Conservation (phyloP, 306 rosid genomes). For the Begonia masoniana region DNA sequence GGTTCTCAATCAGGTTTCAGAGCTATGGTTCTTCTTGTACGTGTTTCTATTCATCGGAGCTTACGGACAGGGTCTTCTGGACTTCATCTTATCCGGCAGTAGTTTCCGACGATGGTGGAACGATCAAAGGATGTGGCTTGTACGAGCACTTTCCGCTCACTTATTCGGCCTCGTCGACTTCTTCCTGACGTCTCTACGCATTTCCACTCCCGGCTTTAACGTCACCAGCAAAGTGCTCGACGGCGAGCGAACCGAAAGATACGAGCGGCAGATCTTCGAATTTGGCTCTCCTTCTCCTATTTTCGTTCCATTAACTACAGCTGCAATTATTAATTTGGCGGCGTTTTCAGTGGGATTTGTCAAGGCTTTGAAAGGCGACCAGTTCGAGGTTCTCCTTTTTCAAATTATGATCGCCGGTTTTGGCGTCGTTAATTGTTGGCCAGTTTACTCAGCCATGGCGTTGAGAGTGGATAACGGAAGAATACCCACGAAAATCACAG, state of each 20-base stretch:
- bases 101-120: conserved; percentile 23
- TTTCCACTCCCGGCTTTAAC: conserved; percentile 15
- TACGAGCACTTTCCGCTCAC: conserved; percentile 14
- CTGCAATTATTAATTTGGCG: conserved; percentile 19
- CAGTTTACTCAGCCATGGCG: conserved; percentile 20
- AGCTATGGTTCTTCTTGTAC: conserved; percentile 18
- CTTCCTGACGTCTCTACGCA: conserved; percentile 8
- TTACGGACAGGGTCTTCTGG: conserved; percentile 17
- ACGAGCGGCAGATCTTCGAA: conserved; percentile 16
- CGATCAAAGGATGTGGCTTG: conserved; percentile 33
- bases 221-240: conserved; percentile 28
- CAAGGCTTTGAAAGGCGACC: background rate
- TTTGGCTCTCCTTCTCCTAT: conserved; percentile 28
- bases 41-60: conserved; percentile 22
- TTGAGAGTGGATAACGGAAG: conserved; percentile 17
- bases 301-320: conserved; percentile 19
- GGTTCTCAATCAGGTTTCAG: conserved; percentile 11
- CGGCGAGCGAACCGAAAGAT: conserved; percentile 26
- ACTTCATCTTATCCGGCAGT: conserved; percentile 14
- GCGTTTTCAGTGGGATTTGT: background rate
- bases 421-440: conserved; percentile 9
- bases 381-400: conserved; percentile 5
- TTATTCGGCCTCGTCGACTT: conserved; percentile 18
- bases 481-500: conserved; percentile 2
- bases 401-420: conserved; percentile 20